These are phyloP conservation scores for Aspergillus ibericus DNA, from an alignment of 2,329 filamentous ascomycete species.

Conservation along the genomic window DNA sequence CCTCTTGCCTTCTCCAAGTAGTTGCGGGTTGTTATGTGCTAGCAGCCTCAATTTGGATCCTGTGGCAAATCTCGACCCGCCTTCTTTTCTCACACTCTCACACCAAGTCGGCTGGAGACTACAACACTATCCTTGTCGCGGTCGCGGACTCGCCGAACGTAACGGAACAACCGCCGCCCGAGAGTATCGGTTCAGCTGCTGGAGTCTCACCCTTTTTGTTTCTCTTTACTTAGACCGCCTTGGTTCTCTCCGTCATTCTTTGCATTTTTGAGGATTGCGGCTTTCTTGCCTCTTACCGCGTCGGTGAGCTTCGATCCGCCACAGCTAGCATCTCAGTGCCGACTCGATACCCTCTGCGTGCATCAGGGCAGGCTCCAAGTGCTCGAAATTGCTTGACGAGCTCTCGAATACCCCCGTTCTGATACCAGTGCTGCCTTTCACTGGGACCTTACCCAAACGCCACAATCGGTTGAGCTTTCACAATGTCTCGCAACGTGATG, in stretches of 20 bases:
- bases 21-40: not conserved
- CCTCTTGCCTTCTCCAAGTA: not conserved
- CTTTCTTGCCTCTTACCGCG: not conserved
- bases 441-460: not conserved
- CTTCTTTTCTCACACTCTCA: not conserved
- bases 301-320: not conserved
- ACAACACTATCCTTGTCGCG: slow-evolving; percentile 10
- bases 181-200: not conserved
- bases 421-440: not conserved
- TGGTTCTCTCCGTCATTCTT: not conserved
- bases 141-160: slow-evolving; percentile 22
- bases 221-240: not conserved
- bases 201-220: not conserved
- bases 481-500: slow-evolving; percentile 47
- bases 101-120: slow-evolving; percentile 1
- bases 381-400: not conserved
- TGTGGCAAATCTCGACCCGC: not conserved
- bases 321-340: not conserved
- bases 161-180: slow-evolving; percentile 11
- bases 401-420: not conserved
- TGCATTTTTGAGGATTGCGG: not conserved
- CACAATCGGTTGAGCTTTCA: not conserved
- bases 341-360: not conserved
- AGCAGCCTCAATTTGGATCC: not conserved
- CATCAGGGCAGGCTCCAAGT: not conserved